Evolutionary conservation across 2,329 filamentous ascomycete species (phyloP), one percentile per base, ranked within the genome.

Genomic region (Neocatenulostroma microsporum): DNA sequence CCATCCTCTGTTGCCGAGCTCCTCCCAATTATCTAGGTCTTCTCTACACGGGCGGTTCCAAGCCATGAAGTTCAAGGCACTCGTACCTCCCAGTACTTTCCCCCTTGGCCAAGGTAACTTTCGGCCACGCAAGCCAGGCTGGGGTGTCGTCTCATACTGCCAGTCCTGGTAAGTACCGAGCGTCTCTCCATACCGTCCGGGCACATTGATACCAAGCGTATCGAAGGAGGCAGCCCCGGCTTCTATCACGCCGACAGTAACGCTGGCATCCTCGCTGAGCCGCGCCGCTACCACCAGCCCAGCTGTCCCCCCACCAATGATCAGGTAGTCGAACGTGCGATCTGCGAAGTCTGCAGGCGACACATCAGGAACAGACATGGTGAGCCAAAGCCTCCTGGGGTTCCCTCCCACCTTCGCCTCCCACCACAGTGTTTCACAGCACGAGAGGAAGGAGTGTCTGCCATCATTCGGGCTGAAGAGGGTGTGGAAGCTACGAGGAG

Each of bases 1-100:
- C 35, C 52, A 62, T 29, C 44, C 52, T 12, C 52, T 36, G 32
- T 62, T 59, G 4, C 47, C 56, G 1, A 60, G 7, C 21, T 59
- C 45, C 0, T 55, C 55, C 58, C 55, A 61, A 17, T 34, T 30
- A 30, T 58, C 42, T 21, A 45, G 49, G n/a, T 42, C 49, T 12
- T 36, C 27, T n/a, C 25, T 7, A 17, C 21, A 31, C 14, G 33
- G 37, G 19, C 37, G 36, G 21, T 39, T 43, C 30, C 27, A 46
- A 12, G 36, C 34, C 17, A 36, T 37, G 20, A 38, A 45, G 27
- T 42, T 45, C 12, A 43, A 36, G 7, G 40, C 36, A 32, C 38
- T 43, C 1, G 40, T 35, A 4, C 42, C 40, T 26, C 41, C 39
- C 8, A 45, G 21, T 8, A 38, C 26, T 21, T 45, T 45, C 21